These are phyloP conservation scores for Podosphaera fusca DNA, from an alignment of 2,329 filamentous ascomycete species.

Conservation along the genomic window DNA sequence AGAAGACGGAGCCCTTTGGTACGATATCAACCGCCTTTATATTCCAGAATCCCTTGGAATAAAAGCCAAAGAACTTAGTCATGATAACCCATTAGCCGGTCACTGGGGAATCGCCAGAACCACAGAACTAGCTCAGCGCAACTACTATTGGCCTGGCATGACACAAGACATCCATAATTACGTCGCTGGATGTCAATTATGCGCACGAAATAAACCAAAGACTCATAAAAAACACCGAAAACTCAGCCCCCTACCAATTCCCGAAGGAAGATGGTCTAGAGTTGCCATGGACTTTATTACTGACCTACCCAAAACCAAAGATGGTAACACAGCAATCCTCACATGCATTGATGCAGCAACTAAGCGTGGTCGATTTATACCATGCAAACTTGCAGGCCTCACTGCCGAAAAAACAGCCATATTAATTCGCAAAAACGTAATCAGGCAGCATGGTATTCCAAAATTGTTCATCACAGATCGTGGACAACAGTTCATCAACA, in stretches of 20 bases:
- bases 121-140: not conserved
- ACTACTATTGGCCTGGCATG: not conserved
- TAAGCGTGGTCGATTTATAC: not conserved
- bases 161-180: not conserved
- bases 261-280: not conserved
- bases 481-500: no score
- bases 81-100: not conserved
- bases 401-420: not conserved
- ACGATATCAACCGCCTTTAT: not conserved
- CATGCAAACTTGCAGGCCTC: not conserved
- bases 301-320: not conserved
- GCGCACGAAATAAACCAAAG: not conserved
- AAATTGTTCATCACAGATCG: no score
- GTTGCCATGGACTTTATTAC: not conserved
- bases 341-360: not conserved
- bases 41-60: constrained; percentile 1
- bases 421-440: not conserved
- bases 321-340: not conserved
- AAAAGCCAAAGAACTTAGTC: constrained; percentile 1
- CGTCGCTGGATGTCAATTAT: not conserved
- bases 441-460: not conserved
- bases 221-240: not conserved
- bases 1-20: not conserved
- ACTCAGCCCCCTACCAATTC: not conserved
- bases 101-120: not conserved